A percentile compares a stretch with the other conserved stretches of the same genome.
Evolutionary conservation across 768 basidiomycete species (phyloP).

Genomic region (Tricholoma terreum): DNA sequence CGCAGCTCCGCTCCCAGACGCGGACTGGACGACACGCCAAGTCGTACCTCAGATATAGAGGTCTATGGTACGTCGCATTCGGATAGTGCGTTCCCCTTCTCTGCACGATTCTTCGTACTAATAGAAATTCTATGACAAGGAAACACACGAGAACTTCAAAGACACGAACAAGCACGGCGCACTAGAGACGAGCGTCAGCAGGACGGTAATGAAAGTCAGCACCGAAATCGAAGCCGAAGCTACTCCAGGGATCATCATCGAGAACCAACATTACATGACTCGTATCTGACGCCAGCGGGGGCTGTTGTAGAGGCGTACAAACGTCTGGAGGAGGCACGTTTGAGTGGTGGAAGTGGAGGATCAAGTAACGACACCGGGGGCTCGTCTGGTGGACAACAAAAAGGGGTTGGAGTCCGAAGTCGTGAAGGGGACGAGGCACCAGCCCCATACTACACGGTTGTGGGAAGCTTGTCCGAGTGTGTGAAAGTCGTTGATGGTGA

Average conservation of each 20-base stretch:
- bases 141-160: neutral
- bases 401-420: constrained; percentile 17
- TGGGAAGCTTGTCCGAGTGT: constrained; percentile 45
- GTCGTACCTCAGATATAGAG: neutral
- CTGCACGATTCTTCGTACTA: neutral
- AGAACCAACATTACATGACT: neutral
- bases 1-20: neutral
- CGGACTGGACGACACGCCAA: neutral
- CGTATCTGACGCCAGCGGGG: constrained; percentile 42
- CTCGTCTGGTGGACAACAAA: constrained; percentile 3
- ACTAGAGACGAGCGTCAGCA: neutral
- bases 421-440: constrained; percentile 10
- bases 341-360: neutral
- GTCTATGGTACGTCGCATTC: too few species aligned
- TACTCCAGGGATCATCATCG: neutral
- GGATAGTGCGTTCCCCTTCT: neutral
- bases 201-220: neutral
- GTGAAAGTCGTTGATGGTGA: constrained; percentile 45
- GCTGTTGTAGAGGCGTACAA: constrained; percentile 48
- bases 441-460: constrained; percentile 56
- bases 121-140: neutral
- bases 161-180: neutral
- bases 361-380: neutral
- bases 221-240: neutral
- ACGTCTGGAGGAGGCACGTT: constrained; percentile 31